Conservation (phyloP, 352 stramenopile species). For the Globisporangium emineosum region DNA sequence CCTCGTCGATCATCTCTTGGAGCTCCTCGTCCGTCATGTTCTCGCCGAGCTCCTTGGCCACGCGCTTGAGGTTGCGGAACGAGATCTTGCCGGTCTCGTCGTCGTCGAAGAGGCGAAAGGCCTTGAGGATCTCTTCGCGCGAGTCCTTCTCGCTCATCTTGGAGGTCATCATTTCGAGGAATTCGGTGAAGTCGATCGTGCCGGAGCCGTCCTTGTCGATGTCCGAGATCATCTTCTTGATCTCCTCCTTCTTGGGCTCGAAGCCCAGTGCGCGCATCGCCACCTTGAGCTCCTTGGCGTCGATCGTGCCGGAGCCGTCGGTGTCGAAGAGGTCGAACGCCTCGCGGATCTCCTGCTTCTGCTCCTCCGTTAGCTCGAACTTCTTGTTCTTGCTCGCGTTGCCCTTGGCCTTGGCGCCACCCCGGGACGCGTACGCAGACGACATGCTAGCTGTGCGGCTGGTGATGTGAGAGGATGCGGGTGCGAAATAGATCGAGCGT, state of each 20-base stretch:
- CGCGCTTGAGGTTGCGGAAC: conserved; percentile 95
- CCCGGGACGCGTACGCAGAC: conserved; percentile 62
- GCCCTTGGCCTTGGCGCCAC: conserved; percentile 62
- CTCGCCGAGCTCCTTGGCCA: conserved; percentile 96
- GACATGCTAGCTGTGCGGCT: conserved; percentile 35
- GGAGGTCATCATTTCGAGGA: conserved; percentile 97
- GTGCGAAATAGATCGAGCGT: background rate
- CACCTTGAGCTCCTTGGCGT: conserved; percentile 95
- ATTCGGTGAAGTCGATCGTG: conserved; percentile 97
- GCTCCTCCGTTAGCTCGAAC: conserved; percentile 90
- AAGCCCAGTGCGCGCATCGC: conserved; percentile 96
- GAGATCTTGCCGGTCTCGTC: conserved; percentile 97
- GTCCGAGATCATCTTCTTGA: conserved; percentile 97
- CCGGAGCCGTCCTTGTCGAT: conserved; percentile 95
- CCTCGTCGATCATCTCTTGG: conserved; percentile 98
- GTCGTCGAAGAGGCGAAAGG: conserved; percentile 98
- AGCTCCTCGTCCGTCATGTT: conserved; percentile 97
- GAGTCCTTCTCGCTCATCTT: conserved; percentile 97
- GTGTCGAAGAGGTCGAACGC: conserved; percentile 98
- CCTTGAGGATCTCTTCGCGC: conserved; percentile 96
- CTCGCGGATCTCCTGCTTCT: conserved; percentile 95
- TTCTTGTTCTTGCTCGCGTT: conserved; percentile 79
- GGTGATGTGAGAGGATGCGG: background rate
- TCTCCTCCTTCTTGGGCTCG: conserved; percentile 97
- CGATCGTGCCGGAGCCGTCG: conserved; percentile 93